Evolutionary conservation across 176 grass and related monocot genomes (phyloP).

Genomic region (Triticum turgidum): DNA sequence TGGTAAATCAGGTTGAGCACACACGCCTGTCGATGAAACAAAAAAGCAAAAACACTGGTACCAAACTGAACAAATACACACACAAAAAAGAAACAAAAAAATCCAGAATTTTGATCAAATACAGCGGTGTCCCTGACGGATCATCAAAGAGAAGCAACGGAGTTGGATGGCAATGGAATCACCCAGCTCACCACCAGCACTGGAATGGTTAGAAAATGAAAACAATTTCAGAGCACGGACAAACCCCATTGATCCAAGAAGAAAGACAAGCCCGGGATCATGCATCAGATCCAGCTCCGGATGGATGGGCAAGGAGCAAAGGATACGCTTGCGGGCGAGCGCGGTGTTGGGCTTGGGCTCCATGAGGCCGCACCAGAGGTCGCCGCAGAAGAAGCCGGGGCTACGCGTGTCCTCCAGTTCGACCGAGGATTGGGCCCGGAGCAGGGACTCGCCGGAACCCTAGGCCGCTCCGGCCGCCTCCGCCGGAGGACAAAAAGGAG

Average conservation of each 20-base stretch:
- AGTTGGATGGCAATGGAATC: neutral
- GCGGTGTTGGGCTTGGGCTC: slow-evolving; percentile 52
- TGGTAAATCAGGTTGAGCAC: neutral
- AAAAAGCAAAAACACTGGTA: neutral
- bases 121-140: neutral
- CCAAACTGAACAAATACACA: neutral
- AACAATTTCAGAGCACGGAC: neutral
- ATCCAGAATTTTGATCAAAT: slow-evolving; percentile 8
- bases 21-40: neutral
- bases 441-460: slow-evolving; percentile 13
- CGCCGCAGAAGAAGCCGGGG: slow-evolving; percentile 82
- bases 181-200: neutral
- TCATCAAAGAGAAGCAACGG: neutral
- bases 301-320: neutral
- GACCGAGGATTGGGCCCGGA: slow-evolving; percentile 20
- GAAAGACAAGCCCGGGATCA: neutral
- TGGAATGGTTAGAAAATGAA: neutral
- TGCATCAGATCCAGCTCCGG: slow-evolving; percentile 5
- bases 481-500: slow-evolving; percentile 12
- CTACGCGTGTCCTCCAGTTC: slow-evolving; percentile 77
- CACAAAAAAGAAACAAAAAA: neutral
- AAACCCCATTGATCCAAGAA: slow-evolving; percentile 20
- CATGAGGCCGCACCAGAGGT: slow-evolving; percentile 90
- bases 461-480: slow-evolving; percentile 42
- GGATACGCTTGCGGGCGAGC: slow-evolving; percentile 63